These are phyloP conservation scores for Kwoniella dejecticola DNA, from an alignment of 768 basidiomycete species.

Conservation along the genomic window DNA sequence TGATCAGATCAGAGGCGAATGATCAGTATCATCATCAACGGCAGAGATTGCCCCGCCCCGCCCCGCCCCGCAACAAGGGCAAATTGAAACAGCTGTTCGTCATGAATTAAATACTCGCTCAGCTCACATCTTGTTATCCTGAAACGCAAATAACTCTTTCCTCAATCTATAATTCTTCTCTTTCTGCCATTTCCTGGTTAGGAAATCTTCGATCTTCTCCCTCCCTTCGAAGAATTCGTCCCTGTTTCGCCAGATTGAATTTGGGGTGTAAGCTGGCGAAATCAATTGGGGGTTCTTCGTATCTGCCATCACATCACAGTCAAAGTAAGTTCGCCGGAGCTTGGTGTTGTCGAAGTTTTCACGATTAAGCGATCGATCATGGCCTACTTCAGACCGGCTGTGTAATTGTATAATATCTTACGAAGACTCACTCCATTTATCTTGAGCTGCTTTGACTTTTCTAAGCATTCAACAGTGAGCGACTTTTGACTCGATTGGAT, in stretches of 20 bases:
- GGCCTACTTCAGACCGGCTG: too few relatives aligned
- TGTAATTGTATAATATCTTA: too few relatives aligned
- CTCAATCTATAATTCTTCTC: slow-evolving; percentile 61
- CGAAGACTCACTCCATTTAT: slow-evolving; percentile 58
- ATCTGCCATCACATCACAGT: slow-evolving; percentile 25
- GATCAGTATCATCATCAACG: background rate
- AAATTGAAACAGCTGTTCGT: too few relatives aligned
- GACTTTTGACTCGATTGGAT: slow-evolving; percentile 43
- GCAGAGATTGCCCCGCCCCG: too few relatives aligned
- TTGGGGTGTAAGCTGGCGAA: slow-evolving; percentile 61
- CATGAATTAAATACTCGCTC: background rate
- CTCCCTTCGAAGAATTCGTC: slow-evolving; percentile 60
- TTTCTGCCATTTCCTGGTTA: slow-evolving; percentile 62
- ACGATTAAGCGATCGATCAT: background rate
- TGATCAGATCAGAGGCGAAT: slow-evolving; percentile 36
- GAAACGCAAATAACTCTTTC: slow-evolving; percentile 64
- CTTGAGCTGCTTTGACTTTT: slow-evolving; percentile 63
- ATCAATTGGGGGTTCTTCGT: slow-evolving; percentile 49
- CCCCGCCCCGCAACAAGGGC: too few relatives aligned
- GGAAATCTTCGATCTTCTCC: slow-evolving; percentile 59
- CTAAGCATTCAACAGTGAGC: slow-evolving; percentile 38
- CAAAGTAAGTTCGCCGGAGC: background rate
- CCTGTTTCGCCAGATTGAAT: slow-evolving; percentile 65
- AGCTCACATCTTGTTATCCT: slow-evolving; percentile 60
- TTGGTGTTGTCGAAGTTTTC: background rate